Percentiles rank a stretch among this genome's conserved stretches.
Evolutionary conservation across 2,329 filamentous ascomycete genomes (phyloP).

Genomic region (Nemania serpens): DNA sequence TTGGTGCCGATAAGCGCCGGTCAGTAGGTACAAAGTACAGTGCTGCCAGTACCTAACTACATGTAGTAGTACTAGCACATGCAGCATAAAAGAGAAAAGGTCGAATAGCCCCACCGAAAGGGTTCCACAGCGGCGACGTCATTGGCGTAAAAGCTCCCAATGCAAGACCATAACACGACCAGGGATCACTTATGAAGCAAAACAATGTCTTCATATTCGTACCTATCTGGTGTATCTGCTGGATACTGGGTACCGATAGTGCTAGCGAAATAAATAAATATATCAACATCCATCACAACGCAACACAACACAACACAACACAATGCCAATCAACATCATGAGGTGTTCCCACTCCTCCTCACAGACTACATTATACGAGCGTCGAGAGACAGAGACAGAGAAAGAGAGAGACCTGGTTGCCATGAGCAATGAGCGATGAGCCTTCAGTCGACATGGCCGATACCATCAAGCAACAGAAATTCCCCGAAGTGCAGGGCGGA

Average conservation of each 20-base stretch:
- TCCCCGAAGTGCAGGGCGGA: constrained; percentile 83
- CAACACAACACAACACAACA: too few relatives aligned
- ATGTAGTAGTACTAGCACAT: too few relatives aligned
- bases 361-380: not conserved
- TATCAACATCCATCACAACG: too few relatives aligned
- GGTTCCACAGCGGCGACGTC: constrained; percentile 23
- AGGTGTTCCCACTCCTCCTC: not conserved
- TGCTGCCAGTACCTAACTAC: too few relatives aligned
- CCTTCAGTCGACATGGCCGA: constrained; percentile 17
- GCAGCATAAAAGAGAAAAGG: not conserved
- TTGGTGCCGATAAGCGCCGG: too few relatives aligned
- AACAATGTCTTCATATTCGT: constrained; percentile 4
- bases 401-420: constrained; percentile 2
- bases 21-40: too few relatives aligned
- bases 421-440: constrained; percentile 5
- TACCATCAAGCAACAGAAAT: constrained; percentile 47
- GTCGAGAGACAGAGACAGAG: not conserved
- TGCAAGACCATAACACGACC: not conserved
- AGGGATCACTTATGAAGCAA: constrained; percentile 3
- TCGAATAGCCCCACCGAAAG: constrained; percentile 9
- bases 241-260: too few relatives aligned
- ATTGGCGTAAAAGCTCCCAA: constrained; percentile 19
- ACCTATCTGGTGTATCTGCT: not conserved
- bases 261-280: too few relatives aligned
- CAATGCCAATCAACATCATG: constrained; percentile 4